phyloP scores from a whole-genome alignment of 306 rosid species.

The Castanea crenata region DNA sequence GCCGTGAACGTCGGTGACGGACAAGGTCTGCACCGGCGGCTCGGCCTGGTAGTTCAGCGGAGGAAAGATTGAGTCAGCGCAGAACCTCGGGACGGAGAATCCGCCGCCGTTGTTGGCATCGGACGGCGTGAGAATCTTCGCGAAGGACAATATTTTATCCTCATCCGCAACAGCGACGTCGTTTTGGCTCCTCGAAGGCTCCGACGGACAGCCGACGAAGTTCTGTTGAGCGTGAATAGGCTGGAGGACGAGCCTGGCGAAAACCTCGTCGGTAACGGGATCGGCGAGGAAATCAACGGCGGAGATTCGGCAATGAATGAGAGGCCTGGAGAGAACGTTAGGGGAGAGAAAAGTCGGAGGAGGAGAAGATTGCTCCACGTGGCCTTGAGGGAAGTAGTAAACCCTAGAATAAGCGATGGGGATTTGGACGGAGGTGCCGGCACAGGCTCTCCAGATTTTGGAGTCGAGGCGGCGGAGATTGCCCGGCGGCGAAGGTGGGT shows the following conservation, averaged over 20 bases:
- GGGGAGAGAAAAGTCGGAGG: slow-evolving; percentile 36
- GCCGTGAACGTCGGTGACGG: slow-evolving; percentile 62
- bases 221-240: slow-evolving; percentile 18
- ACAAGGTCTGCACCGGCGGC: slow-evolving; percentile 63
- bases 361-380: slow-evolving; percentile 51
- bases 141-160: slow-evolving; percentile 37
- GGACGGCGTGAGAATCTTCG: slow-evolving; percentile 67
- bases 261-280: slow-evolving; percentile 62
- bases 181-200: not conserved
- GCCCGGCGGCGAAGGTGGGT: slow-evolving; percentile 10
- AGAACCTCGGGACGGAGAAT: slow-evolving; percentile 72
- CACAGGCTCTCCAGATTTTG: slow-evolving; percentile 63
- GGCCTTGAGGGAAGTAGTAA: slow-evolving; percentile 82
- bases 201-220: not conserved
- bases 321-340: slow-evolving; percentile 27
- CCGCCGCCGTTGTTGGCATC: slow-evolving; percentile 92
- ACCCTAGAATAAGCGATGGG: slow-evolving; percentile 65
- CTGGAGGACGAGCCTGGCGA: slow-evolving; percentile 43
- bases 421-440: slow-evolving; percentile 44
- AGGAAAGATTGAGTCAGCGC: slow-evolving; percentile 73
- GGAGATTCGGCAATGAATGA: slow-evolving; percentile 36
- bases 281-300: slow-evolving; percentile 46
- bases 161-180: slow-evolving; percentile 5
- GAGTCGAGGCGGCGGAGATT: slow-evolving; percentile 27
- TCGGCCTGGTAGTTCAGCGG: slow-evolving; percentile 45